phyloP scores from a whole-genome alignment of 805 yeast species.

The Teunomyces pallodes region DNA sequence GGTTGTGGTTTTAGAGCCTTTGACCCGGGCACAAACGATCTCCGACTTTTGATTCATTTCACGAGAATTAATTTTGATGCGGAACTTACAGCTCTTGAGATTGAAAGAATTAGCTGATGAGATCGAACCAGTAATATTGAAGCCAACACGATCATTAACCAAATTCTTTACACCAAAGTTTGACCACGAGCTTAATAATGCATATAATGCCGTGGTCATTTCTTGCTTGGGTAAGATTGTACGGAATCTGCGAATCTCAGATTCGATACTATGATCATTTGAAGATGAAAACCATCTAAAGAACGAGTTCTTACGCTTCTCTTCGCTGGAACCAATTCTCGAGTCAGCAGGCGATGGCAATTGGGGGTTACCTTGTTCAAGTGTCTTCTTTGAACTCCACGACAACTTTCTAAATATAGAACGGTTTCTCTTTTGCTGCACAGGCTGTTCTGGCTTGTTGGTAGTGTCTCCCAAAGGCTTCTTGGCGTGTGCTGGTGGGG shows the following conservation, averaged over 20 bases:
- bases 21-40: constrained; percentile 57
- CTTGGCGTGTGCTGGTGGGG: constrained; percentile 15
- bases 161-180: constrained; percentile 65
- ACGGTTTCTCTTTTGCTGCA: constrained; percentile 28
- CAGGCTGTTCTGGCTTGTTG: constrained; percentile 17
- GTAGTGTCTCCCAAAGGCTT: constrained; percentile 38
- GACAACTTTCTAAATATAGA: constrained; percentile 51
- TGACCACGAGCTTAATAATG: constrained; percentile 65
- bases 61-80: constrained; percentile 47
- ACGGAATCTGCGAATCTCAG: constrained; percentile 33
- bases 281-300: constrained; percentile 44
- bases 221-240: constrained; percentile 50
- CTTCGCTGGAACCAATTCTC: constrained; percentile 24
- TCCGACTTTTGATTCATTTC: constrained; percentile 46
- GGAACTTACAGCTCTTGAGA: constrained; percentile 62
- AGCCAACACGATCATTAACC: constrained; percentile 39
- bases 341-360: constrained; percentile 38
- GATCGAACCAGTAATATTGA: constrained; percentile 58
- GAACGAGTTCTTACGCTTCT: constrained; percentile 24
- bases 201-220: constrained; percentile 61
- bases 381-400: constrained; percentile 44
- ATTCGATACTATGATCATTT: constrained; percentile 14
- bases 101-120: constrained; percentile 61
- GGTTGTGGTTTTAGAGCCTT: constrained; percentile 65
- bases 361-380: constrained; percentile 25